Evolutionary conservation across 2,329 filamentous ascomycete species (phyloP).

Genomic region (Cordyceps tenuipes): DNA sequence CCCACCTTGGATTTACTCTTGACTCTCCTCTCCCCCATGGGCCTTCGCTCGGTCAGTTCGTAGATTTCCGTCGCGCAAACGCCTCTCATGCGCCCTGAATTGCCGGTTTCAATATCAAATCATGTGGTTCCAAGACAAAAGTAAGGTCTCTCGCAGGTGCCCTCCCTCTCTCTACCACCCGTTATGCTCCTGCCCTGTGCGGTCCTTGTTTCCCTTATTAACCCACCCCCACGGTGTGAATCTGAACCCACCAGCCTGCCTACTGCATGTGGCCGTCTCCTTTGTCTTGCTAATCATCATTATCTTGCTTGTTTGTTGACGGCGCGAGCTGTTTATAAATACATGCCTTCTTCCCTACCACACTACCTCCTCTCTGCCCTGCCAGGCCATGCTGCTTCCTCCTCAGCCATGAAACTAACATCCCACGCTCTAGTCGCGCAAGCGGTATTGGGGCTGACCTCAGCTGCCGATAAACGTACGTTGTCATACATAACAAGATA

Average conservation of each 20-base stretch:
- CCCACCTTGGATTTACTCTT: neutral
- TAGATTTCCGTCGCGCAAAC: neutral
- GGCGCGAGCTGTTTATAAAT: neutral
- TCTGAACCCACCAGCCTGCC: too few relatives aligned
- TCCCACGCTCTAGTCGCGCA: conserved; percentile 4
- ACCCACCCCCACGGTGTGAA: neutral
- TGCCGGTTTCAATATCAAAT: neutral
- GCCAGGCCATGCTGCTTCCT: neutral
- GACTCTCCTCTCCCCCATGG: neutral
- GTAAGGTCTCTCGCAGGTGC: conserved; percentile 3
- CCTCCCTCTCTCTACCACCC: neutral
- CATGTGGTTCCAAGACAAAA: conserved; percentile 8
- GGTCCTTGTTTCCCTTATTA: too few relatives aligned
- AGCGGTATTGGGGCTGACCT: conserved; percentile 4
- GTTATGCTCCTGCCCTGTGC: conserved; percentile 6
- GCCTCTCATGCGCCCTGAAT: neutral
- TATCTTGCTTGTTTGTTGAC: neutral
- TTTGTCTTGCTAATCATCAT: neutral
- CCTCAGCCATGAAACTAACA: conserved; percentile 6
- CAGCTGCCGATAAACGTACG: conserved; percentile 3
- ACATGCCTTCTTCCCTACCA: neutral
- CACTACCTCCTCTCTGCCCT: neutral
- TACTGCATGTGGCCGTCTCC: neutral
- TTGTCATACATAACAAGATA: neutral
- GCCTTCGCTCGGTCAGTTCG: neutral